phyloP scores from a whole-genome alignment of 352 stramenopile species.

The Globisporangium orthogonon region DNA sequence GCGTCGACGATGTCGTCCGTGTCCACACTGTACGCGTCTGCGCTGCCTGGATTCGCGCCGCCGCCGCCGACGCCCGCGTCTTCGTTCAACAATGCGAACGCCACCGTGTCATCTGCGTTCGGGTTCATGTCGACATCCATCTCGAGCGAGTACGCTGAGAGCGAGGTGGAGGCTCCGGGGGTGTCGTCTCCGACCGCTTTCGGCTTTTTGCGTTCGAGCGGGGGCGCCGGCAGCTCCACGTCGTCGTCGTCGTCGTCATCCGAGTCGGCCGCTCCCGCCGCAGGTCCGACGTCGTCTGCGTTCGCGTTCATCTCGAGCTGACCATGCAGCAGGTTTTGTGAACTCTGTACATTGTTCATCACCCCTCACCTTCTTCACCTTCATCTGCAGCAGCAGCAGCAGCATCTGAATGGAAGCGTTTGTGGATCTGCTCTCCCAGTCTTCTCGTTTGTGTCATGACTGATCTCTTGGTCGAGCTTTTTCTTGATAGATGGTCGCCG shows the following conservation, averaged over 20 bases:
- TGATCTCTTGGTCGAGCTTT: no score
- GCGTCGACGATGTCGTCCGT: slow-evolving; percentile 19
- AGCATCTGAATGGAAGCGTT: no score
- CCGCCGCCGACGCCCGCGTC: slow-evolving; percentile 13
- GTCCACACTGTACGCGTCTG: slow-evolving; percentile 5
- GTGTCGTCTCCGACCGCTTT: slow-evolving; percentile 53
- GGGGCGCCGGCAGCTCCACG: slow-evolving; percentile 9
- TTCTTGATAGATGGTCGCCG: no score
- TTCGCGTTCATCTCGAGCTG: slow-evolving; percentile 60
- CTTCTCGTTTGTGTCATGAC: no score
- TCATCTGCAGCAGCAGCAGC: neutral
- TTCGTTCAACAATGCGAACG: neutral
- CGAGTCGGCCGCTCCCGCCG: slow-evolving; percentile 1
- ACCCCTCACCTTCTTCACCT: neutral
- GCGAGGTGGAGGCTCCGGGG: slow-evolving; percentile 8
- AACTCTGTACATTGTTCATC: neutral
- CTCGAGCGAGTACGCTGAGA: neutral
- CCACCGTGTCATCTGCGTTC: slow-evolving; percentile 33
- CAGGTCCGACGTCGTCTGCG: slow-evolving; percentile 30
- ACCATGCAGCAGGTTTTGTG: neutral
- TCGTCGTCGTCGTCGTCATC: slow-evolving; percentile 18
- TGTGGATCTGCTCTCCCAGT: no score
- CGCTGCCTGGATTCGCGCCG: slow-evolving; percentile 1
- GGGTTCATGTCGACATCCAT: slow-evolving; percentile 18
- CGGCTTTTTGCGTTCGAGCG: slow-evolving; percentile 42